Conservation (phyloP, 371 early-diverging fungal genomes). For the Rhizopus arrhizus region DNA sequence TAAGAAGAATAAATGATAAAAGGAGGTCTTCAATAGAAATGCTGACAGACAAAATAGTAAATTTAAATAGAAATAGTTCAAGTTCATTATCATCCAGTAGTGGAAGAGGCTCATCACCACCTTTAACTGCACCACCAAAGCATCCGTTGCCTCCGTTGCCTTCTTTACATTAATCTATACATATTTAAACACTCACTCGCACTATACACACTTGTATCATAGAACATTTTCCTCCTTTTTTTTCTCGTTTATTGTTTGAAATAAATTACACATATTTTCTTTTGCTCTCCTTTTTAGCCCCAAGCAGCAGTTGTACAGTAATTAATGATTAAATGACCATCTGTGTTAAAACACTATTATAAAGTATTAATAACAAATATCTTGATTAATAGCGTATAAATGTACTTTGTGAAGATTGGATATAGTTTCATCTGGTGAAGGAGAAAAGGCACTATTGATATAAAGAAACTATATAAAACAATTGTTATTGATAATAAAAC, state of each 20-base stretch:
- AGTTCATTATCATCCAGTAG: conserved; percentile 14
- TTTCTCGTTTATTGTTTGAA: conserved; percentile 5
- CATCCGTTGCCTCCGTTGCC: conserved; percentile 33
- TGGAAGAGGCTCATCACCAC: conserved; percentile 18
- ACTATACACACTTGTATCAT: not conserved
- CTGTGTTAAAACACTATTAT: conserved; percentile 75
- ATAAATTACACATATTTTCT: conserved; percentile 1
- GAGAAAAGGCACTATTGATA: conserved; percentile 90
- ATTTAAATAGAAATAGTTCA: conserved; percentile 4
- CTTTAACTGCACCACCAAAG: conserved; percentile 30
- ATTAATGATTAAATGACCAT: conserved; percentile 83
- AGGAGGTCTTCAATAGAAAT: conserved; percentile 42
- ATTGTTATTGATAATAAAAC: not conserved
- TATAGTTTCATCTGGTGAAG: conserved; percentile 91
- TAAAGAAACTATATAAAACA: conserved; percentile 73
- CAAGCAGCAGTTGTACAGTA: conserved; percentile 90
- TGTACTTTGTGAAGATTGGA: conserved; percentile 77
- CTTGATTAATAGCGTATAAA: not conserved
- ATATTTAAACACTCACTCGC: not conserved
- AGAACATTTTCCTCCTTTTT: conserved; percentile 2
- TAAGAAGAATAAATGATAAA: conserved; percentile 15
- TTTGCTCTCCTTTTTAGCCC: conserved; percentile 60
- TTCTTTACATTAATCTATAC: not conserved
- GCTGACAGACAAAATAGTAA: conserved; percentile 25
- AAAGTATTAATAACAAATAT: not conserved